Evolutionary conservation across 2,329 filamentous ascomycete species (phyloP), one percentile per base, ranked within the genome.

Genomic region (Epicoccum nigrum): DNA sequence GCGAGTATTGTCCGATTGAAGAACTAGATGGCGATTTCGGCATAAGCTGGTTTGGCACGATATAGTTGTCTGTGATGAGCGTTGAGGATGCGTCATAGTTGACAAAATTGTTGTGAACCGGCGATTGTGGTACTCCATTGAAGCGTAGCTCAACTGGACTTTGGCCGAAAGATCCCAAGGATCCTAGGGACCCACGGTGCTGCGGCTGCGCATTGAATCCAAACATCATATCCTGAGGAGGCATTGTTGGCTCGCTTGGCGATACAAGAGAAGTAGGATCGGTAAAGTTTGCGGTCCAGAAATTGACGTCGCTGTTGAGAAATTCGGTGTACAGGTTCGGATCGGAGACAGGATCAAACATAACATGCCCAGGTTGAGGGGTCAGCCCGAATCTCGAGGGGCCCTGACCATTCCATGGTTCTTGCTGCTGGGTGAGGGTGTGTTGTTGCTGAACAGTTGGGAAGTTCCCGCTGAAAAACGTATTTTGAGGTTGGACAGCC

Each of bases 261-360:
- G 68, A 68, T 1, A 66, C 44, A 7, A 71, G 48, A 39, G 55
- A 62, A 13, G 50, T 59, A 2, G 67, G 66, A 25, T 67, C 66
- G 5, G 63, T 68, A 48, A 54, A 64, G 30, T 67, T 59, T 32
- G 53, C 59, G 11, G 60, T 58, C 64, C 68, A 70, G 15, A 56
- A 54, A 42, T 62, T 56, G 7, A 66, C 58, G 38, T 65, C 55
- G 15, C 45, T 33, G 27, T 56, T 58, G 7, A 62, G 21, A 28
- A 59, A 65, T 2, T 57, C 42, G 5, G 54, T 45, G 28, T 65
- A 68, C 33, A 63, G 55, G 4, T 58, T 43, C 2, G 57, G 56
- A 32, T 72, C 68, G 13, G 66, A 66, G n/a, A 40, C 55, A 8
- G 69, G 62, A 31, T 71, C 70, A 45, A 71, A 71, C 28, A 70